These are phyloP conservation scores for Sphaerostilbella broomeana DNA, from an alignment of 2,329 filamentous ascomycete genomes.

Conservation along the genomic window DNA sequence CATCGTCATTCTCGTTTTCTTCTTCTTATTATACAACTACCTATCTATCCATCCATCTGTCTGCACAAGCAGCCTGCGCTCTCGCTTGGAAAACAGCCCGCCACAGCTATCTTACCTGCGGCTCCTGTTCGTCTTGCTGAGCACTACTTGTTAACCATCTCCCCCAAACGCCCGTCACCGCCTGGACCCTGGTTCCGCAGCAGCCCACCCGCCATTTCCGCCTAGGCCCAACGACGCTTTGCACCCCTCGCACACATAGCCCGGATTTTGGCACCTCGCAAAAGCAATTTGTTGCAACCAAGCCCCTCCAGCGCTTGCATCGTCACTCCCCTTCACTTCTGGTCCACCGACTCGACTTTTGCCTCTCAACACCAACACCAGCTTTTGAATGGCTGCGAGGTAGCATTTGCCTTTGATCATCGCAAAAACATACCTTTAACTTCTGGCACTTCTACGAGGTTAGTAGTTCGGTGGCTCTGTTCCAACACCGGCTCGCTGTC, in stretches of 20 bases:
- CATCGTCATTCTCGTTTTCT: too few relatives aligned
- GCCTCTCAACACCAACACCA: background rate
- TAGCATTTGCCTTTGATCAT: slow-evolving; percentile 5
- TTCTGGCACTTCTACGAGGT: too few relatives aligned
- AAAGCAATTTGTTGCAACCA: slow-evolving; percentile 11
- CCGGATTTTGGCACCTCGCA: slow-evolving; percentile 10
- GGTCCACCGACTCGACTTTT: too few relatives aligned
- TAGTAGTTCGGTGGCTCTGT: too few relatives aligned
- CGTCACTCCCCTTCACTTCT: background rate
- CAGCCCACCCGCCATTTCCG: slow-evolving; percentile 15
- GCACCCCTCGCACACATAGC: slow-evolving; percentile 8
- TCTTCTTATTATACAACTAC: too few relatives aligned
- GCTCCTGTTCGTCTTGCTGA: too few relatives aligned
- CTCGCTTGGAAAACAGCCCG: slow-evolving; percentile 5
- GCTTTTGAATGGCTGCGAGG: background rate
- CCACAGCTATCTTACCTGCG: too few relatives aligned
- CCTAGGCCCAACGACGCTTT: slow-evolving; percentile 4
- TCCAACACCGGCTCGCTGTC: too few relatives aligned
- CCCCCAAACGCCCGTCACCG: slow-evolving; percentile 18
- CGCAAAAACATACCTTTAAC: too few relatives aligned
- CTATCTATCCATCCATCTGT: too few relatives aligned
- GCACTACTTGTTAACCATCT: too few relatives aligned
- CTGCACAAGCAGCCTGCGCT: background rate
- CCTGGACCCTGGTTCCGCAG: slow-evolving; percentile 16
- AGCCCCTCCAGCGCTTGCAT: slow-evolving; percentile 10